These are phyloP conservation scores for Fusarium camptoceras DNA, from an alignment of 2,329 filamentous ascomycete species.

Conservation along the genomic window DNA sequence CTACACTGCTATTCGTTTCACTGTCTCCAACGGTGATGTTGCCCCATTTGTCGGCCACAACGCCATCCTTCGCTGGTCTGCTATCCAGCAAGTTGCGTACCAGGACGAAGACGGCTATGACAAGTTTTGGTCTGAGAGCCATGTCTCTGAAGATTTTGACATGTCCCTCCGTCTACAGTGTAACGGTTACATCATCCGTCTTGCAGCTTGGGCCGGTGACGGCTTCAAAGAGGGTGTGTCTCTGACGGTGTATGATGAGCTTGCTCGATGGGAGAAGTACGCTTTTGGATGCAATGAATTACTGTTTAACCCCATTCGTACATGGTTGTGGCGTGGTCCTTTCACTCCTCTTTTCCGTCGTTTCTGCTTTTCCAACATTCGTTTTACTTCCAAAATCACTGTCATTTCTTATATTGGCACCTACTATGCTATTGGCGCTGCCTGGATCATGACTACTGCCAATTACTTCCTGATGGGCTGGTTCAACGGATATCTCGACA, in stretches of 20 bases:
- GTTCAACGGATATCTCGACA: constrained; percentile 81
- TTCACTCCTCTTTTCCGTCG: constrained; percentile 82
- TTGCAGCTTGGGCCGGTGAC: constrained; percentile 79
- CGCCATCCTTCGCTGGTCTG: constrained; percentile 79
- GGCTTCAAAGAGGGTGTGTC: constrained; percentile 88
- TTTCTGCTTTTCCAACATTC: constrained; percentile 80
- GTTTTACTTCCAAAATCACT: constrained; percentile 80
- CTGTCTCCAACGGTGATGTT: constrained; percentile 81
- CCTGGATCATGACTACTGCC: constrained; percentile 77
- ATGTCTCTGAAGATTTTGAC: constrained; percentile 85
- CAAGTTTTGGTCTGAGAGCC: constrained; percentile 84
- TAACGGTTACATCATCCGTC: constrained; percentile 77
- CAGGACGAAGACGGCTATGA: constrained; percentile 76
- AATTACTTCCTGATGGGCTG: constrained; percentile 84
- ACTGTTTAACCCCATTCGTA: constrained; percentile 80
- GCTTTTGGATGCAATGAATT: constrained; percentile 87
- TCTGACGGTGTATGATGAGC: constrained; percentile 84
- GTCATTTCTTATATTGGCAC: constrained; percentile 83
- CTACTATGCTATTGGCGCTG: constrained; percentile 82
- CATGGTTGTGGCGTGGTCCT: constrained; percentile 78
- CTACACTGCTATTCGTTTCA: constrained; percentile 81
- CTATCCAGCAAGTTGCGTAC: constrained; percentile 79
- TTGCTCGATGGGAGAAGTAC: constrained; percentile 89
- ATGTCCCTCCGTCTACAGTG: constrained; percentile 83
- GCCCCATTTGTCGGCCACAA: constrained; percentile 87